Conservation (phyloP, 1,139 yeast species). For the Candida sp. region DNA sequence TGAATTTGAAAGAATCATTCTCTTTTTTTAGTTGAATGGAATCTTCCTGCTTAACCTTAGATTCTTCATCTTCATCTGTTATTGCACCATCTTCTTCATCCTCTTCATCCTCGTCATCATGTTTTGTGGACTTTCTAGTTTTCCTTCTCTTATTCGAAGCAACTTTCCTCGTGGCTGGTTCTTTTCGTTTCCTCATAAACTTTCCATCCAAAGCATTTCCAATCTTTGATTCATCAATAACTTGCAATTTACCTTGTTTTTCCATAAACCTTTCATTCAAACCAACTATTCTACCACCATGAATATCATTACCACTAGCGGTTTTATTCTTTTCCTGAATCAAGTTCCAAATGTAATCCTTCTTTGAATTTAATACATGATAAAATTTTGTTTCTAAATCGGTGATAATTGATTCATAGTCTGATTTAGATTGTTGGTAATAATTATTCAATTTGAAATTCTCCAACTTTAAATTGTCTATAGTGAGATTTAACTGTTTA, state of each 20-base stretch:
- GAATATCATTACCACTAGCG: slow-evolving; percentile 3
- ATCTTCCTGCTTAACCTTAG: background rate
- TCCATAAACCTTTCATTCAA: slow-evolving; percentile 7
- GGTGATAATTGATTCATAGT: slow-evolving; percentile 22
- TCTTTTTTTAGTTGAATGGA: background rate
- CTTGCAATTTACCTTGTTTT: slow-evolving; percentile 8
- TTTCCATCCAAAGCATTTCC: slow-evolving; percentile 5
- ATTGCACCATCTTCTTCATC: background rate
- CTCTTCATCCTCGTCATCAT: background rate
- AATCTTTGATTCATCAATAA: slow-evolving; percentile 6
- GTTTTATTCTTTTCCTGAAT: slow-evolving; percentile 8
- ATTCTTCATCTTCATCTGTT: background rate
- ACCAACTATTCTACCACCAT: slow-evolving; percentile 5
- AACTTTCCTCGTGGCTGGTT: background rate
- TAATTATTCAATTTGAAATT: slow-evolving; percentile 12
- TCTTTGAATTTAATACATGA: slow-evolving; percentile 33
- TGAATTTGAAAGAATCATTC: background rate
- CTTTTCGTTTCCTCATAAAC: slow-evolving; percentile 4
- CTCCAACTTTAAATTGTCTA: slow-evolving; percentile 10
- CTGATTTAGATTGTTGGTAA: slow-evolving; percentile 15
- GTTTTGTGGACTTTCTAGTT: background rate
- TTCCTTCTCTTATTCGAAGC: background rate
- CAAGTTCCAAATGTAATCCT: slow-evolving; percentile 32
- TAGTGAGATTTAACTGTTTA: slow-evolving; percentile 4
- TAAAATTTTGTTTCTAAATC: slow-evolving; percentile 38